Evolutionary conservation across 768 basidiomycete species (phyloP), one percentile per base, ranked within the genome.

Genomic region (Russula virescens): DNA sequence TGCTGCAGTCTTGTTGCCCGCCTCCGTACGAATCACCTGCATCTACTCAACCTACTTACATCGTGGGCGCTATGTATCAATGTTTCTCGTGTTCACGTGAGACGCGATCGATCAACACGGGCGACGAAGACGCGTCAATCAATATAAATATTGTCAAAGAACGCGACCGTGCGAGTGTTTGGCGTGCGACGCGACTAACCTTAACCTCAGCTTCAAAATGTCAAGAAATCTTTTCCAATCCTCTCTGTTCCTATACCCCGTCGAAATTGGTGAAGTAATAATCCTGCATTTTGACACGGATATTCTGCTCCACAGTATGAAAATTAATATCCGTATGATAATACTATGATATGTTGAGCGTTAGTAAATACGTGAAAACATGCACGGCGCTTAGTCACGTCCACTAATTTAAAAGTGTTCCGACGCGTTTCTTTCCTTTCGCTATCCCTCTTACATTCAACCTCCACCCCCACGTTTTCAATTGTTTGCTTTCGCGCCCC

Each of bases 311-410:
- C 43, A 42, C 19, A 11, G 14, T 38, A 51, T 46, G 18, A 26
- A 28, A 38, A 11, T 6, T 43, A 38, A 38, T 38, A 5, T 6
- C 38, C 38, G 31, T 31, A 40, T n/a, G n/a, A n/a, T n/a, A n/a
- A n/a, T n/a, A n/a, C n/a, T n/a, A n/a, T n/a, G n/a, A n/a, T n/a
- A n/a, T 31, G 18, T 34, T 23, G 28, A 26, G 16, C 25, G 42
- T 11, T 3, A 13, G 26, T 31, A 31, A 56, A 45, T 23, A 60
- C 34, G 28, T 19, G 34, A 45, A 57, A 60, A 63, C 46, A 63
- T n/a, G 38, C 38, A 2, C 38, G 43, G 42, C 49, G 62, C 62
- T 60, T 63, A 49, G 62, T 63, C 58, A 63, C 52, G n/a, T 38
- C 7, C 28, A n/a, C n/a, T 53, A 55, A 57, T 54, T 65, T 48